phyloP scores from a whole-genome alignment of 805 yeast species.

The Ascoidea tarda region DNA sequence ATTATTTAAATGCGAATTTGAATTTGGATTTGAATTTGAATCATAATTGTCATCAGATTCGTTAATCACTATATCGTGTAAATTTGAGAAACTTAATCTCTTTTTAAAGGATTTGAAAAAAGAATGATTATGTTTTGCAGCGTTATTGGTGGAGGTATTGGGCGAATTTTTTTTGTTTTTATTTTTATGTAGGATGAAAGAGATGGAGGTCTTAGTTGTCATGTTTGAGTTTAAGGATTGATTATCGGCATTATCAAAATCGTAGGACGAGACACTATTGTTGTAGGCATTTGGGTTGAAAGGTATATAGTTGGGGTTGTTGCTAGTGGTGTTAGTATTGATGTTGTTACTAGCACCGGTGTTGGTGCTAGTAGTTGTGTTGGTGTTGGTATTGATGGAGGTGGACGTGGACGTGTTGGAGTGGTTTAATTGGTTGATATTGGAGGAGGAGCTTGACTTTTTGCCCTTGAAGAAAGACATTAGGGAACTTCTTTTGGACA shows the following conservation, averaged over 20 bases:
- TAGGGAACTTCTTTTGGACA: conserved; percentile 2
- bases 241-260: conserved; percentile 5
- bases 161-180: not conserved
- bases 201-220: conserved; percentile 9
- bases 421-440: not conserved
- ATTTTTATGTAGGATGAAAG: not conserved
- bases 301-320: not conserved
- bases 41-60: too few species aligned
- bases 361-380: conserved; percentile 5
- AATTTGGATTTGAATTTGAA: not conserved
- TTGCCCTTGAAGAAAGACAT: conserved; percentile 8
- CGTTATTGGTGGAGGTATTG: too few species aligned
- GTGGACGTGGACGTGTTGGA: not conserved
- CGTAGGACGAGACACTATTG: not conserved
- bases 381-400: conserved; percentile 2
- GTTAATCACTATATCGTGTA: not conserved
- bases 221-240: conserved; percentile 5
- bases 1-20: not conserved
- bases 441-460: conserved; percentile 6
- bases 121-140: not conserved
- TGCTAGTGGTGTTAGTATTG: conserved; percentile 5
- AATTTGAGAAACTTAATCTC: not conserved
- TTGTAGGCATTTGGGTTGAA: not conserved
- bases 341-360: conserved; percentile 2
- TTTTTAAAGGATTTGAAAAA: not conserved